Base-by-base conservation (phyloP, 805 yeast genomes). In the Saccharomycopsis sp. region DNA sequence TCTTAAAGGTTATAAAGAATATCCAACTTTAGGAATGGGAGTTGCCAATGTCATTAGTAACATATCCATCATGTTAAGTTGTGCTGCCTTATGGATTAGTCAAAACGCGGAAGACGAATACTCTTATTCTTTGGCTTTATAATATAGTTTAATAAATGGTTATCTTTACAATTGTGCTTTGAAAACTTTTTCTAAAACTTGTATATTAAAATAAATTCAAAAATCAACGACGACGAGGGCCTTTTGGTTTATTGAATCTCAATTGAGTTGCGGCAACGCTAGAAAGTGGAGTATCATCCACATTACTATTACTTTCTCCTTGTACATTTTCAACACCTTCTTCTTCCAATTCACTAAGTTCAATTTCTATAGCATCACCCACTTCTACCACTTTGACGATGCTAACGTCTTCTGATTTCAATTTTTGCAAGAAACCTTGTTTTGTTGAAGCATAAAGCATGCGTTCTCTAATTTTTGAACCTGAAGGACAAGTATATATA, bases 51-150 rank as follows among this genome's bases (percentile, higher is more conserved):
- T 92, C 31, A 71, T 81, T 18, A 77, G 85, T 34, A 86, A 88
- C 53, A 72, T 74, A 5, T 67, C 80, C 46, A 74, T 89, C 27
- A 82, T 89, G 86, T 62, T 85, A 51, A 86, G 96, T 64, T 88
- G 96, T 60, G 75, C 85, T 35, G 68, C 79, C 6, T 64, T 92
- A 52, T 92, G 98, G 98, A 65, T 89, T 40, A 86, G 95, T 18
- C 97, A 89, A 58, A 92, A 87, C 58, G 79, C 87, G 44, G 96
- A 92, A 59, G 97, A 92, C 55, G 97, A 89, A 60, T 89, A 88
- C 61, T 82, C 94, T 48, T 89, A 92, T 58, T 81, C 95, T 34
- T 72, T 88, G 57, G 87, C 94, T 23, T 64, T 85, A 51, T 84
- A 63, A 57, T 13, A 6, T 28, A 23, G 10, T n/a, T n/a, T n/a